Conservation (phyloP, 345 rosid genomes). For the Schrenkiella parvula region DNA sequence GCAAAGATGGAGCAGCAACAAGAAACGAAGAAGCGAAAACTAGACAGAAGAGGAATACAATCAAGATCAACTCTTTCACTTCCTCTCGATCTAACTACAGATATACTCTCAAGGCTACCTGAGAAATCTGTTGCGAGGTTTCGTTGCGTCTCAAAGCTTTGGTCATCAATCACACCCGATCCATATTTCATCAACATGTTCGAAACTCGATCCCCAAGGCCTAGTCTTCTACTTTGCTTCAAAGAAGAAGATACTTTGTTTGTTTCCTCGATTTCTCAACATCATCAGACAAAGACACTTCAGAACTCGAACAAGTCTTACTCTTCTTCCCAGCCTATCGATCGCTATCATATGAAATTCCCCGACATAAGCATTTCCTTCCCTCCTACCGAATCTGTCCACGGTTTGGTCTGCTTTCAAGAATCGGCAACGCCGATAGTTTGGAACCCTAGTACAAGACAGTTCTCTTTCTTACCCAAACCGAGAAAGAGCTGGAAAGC, state of each 20-base stretch:
- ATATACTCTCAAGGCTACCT: background rate
- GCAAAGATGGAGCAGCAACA: slow-evolving; percentile 3
- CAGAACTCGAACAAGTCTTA: background rate
- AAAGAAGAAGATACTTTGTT: background rate
- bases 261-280: background rate
- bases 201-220: background rate
- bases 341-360: background rate
- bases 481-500: background rate
- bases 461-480: background rate
- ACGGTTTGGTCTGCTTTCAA: background rate
- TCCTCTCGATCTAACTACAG: background rate
- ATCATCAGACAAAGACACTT: too few relatives aligned
- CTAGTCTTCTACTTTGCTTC: background rate
- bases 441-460: background rate
- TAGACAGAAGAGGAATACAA: background rate
- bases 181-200: background rate
- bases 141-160: background rate
- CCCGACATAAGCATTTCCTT: background rate
- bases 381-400: background rate
- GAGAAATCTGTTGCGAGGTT: background rate
- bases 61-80: background rate
- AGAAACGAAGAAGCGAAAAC: background rate
- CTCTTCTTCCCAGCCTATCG: background rate
- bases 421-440: background rate
- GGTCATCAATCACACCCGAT: background rate